Evolutionary conservation across 2,329 filamentous ascomycete genomes (phyloP), one percentile per base, ranked within the genome.

Genomic region (Microsporum audouinii): DNA sequence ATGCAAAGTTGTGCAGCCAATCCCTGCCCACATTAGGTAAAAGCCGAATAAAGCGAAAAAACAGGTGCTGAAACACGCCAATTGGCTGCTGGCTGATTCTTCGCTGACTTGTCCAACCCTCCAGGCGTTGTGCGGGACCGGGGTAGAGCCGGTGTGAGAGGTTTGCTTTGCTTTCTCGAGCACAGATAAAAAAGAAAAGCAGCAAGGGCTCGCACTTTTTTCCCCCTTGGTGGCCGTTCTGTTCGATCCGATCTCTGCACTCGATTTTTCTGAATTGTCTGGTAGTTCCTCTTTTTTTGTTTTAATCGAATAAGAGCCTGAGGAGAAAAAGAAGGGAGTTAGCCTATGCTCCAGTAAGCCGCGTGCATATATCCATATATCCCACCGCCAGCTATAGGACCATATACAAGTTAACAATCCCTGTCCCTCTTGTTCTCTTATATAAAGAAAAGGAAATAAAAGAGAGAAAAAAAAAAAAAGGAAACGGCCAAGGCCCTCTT

Each of bases 101-200:
- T 55, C 51, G 51, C 51, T 55, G 51, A 55, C 51, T 55, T 55
- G 51, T 55, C 51, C 51, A 31, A 55, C 51, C n/a, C 51, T 55
- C 17, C 51, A 55, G 51, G 51, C 51, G 51, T 55, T 34, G 51
- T 55, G 51, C 51, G 51, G 51, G 51, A 55, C 51, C 51, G 31
- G 51, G 51, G 51, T 55, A n/a, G 51, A 55, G 51, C 51, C 51
- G 31, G 51, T 55, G 51, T 12, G 51, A 55, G 45, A 12, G 45
- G 39, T n/a, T n/a, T 43, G 39, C 14, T 43, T 43, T 43, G 39
- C 39, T n/a, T 43, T 14, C 39, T 43, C 14, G 39, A n/a, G 34
- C 34, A 10, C 39, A n/a, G 39, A 43, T 43, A 43, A 43, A 43
- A 36, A 43, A 43, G 39, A 14, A 43, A 43, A 43, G 39, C 39